A percentile compares a stretch with the other conserved stretches of the same genome.
These are phyloP conservation scores for Coffea canephora DNA, from an alignment of 257 asterid genomes.

Conservation along the genomic window DNA sequence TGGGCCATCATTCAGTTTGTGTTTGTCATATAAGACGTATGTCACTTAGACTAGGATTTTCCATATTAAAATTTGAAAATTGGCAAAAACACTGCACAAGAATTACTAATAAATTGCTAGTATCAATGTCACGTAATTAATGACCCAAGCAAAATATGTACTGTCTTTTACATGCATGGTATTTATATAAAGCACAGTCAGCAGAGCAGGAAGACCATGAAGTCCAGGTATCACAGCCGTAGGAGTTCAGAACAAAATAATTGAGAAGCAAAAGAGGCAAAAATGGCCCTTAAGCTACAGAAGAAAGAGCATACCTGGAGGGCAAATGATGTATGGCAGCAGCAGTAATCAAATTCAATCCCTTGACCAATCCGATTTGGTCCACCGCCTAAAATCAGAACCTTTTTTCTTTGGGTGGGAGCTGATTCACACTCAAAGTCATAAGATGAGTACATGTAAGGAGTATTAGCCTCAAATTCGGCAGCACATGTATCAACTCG, in stretches of 20 bases:
- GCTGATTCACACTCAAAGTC: conserved; percentile 87
- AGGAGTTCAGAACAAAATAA: neutral
- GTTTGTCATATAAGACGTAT: no score
- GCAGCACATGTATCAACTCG: conserved; percentile 99
- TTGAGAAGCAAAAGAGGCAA: neutral
- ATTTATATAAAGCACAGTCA: neutral
- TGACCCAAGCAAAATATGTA: neutral
- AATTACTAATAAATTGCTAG: neutral
- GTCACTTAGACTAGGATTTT: no score
- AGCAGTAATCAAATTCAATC: conserved; percentile 96
- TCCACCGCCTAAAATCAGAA: conserved; percentile 95
- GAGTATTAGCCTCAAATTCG: conserved; percentile 96
- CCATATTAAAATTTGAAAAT: neutral
- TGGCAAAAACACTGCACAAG: neutral
- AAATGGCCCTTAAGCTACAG: conserved; percentile 9
- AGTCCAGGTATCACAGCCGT: neutral
- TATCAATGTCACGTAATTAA: neutral
- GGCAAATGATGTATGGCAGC: conserved; percentile 97
- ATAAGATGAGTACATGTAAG: conserved; percentile 92
- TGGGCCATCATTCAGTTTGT: no score
- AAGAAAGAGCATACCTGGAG: conserved; percentile 66
- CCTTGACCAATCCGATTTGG: conserved; percentile 99
- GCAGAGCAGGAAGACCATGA: neutral
- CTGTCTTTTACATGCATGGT: neutral
- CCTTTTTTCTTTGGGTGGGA: conserved; percentile 76